Evolutionary conservation across 768 basidiomycete genomes (phyloP), one percentile per base, ranked within the genome.

Genomic region (Amanita brunnescens): DNA sequence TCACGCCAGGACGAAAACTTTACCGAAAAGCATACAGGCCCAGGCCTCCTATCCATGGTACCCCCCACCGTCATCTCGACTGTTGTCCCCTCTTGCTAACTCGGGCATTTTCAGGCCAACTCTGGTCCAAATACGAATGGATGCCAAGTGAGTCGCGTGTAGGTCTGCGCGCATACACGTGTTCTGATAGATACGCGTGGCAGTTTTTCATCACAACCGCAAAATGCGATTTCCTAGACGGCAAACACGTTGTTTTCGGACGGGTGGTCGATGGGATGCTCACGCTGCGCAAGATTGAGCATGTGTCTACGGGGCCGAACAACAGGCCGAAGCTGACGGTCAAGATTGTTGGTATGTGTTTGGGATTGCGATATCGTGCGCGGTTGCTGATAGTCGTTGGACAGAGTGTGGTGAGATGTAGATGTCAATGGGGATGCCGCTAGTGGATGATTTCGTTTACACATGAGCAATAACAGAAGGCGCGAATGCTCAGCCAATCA

Each of bases 181-280:
- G 2, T 39, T n/a, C 37, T 38, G 5, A 46, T 47, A 35, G 38
- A 21, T 51, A 37, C 29, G 42, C n/a, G 8, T 50, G 32, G 2
- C 63, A 95, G 81, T 99, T 98, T 74, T 99, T 99, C 75, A 85
- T 99, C 63, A 99, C 96, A 0, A 93, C 91, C 1, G 90, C 83
- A 7, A 87, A 89, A 58, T 95, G 94, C 56, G 91, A 94, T 55
- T 98, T 98, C 68, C 79, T 99, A 39, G 94, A 99, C 63, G 90
- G 83, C 57, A 91, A 94, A 65, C 92, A 95, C 63, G 87, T 93
- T 58, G 91, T 94, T 1, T 96, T 96, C 59, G 92, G 92, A 5
- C 83, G 78, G 57, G 87, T 95, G 32, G 79, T 90, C 55, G 91
- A 96, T 52, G 91, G 91, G 21, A 90, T 98, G 87, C 79, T 99